Evolutionary conservation across 192 early-diverging fungal species (phyloP).

Genomic region (Umbelopsis isabellina): DNA sequence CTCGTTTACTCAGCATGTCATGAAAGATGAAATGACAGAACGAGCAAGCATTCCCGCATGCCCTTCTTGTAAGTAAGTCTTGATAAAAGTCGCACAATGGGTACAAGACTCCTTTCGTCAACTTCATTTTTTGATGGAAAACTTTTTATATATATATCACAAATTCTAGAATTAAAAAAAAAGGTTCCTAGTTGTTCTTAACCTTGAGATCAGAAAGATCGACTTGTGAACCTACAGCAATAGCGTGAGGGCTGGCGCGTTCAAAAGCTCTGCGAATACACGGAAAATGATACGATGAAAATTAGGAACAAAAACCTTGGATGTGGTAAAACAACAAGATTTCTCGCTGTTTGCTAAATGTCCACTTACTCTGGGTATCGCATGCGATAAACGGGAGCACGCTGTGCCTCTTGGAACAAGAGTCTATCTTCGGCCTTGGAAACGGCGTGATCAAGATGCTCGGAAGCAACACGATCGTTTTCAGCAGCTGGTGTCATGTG

Average conservation of each 20-base stretch:
- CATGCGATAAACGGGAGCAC: constrained; percentile 36
- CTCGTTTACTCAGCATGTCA: too few relatives aligned
- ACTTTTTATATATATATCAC: constrained; percentile 9
- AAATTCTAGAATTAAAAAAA: constrained; percentile 2
- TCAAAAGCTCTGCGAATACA: constrained; percentile 29
- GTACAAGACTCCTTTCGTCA: too few relatives aligned
- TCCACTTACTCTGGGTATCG: constrained; percentile 40
- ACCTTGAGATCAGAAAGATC: constrained; percentile 38
- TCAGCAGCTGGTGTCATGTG: constrained; percentile 31
- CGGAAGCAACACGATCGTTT: constrained; percentile 26
- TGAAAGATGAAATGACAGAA: too few relatives aligned
- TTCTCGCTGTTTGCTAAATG: neutral
- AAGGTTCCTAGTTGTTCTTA: constrained; percentile 19
- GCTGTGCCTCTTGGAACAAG: constrained; percentile 36
- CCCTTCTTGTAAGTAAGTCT: too few relatives aligned
- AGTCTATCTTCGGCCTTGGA: constrained; percentile 33
- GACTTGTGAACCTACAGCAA: constrained; percentile 24
- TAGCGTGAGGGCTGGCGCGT: constrained; percentile 31
- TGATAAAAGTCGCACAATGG: too few relatives aligned
- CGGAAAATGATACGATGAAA: neutral
- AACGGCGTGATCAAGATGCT: constrained; percentile 20
- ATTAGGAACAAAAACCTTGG: neutral
- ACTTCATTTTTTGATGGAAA: too few relatives aligned
- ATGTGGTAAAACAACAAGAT: constrained; percentile 13
- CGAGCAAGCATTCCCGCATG: too few relatives aligned